Evolutionary conservation across 148 eudicot species (phyloP).

Genomic region (Linanthus parryae): DNA sequence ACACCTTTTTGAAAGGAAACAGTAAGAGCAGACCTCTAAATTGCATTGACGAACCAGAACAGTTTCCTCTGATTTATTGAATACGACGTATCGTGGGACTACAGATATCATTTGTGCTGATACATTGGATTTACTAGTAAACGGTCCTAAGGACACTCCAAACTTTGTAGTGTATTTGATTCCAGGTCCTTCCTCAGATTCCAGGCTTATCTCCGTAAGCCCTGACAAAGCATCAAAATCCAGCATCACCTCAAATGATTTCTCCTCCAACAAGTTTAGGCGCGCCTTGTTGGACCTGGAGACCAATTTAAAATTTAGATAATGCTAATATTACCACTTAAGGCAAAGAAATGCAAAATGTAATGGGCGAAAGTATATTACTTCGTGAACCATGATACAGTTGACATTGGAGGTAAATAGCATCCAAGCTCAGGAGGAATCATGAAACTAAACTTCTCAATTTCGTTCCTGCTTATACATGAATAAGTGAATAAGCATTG

Average conservation of each 20-base stretch:
- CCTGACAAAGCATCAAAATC: conserved; percentile 96
- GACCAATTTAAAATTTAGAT: conserved; percentile 7
- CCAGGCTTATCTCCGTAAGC: conserved; percentile 72
- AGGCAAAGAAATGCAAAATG: not conserved
- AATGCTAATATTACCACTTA: conserved; percentile 1
- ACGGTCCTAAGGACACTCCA: conserved; percentile 78
- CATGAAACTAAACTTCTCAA: conserved; percentile 30
- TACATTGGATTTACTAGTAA: conserved; percentile 32
- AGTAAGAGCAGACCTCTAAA: conserved; percentile 52
- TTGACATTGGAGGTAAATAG: conserved; percentile 65
- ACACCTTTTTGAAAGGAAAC: conserved; percentile 8
- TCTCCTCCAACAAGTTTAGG: conserved; percentile 56
- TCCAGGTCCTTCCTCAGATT: conserved; percentile 38
- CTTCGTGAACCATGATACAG: conserved; percentile 86
- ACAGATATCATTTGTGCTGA: conserved; percentile 62
- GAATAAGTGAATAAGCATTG: conserved; percentile 1
- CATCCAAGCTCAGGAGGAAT: conserved; percentile 60
- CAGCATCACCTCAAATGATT: conserved; percentile 43
- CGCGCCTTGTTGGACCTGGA: conserved; percentile 63
- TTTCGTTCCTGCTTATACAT: conserved; percentile 52
- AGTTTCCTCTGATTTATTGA: conserved; percentile 65
- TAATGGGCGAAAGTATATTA: conserved; percentile 24
- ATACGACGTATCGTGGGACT: conserved; percentile 66
- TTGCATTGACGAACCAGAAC: conserved; percentile 65
- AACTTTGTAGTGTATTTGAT: conserved; percentile 40